These are phyloP conservation scores for Pseudogymnoascus sp. DNA, from an alignment of 2,329 filamentous ascomycete species.

Conservation along the genomic window DNA sequence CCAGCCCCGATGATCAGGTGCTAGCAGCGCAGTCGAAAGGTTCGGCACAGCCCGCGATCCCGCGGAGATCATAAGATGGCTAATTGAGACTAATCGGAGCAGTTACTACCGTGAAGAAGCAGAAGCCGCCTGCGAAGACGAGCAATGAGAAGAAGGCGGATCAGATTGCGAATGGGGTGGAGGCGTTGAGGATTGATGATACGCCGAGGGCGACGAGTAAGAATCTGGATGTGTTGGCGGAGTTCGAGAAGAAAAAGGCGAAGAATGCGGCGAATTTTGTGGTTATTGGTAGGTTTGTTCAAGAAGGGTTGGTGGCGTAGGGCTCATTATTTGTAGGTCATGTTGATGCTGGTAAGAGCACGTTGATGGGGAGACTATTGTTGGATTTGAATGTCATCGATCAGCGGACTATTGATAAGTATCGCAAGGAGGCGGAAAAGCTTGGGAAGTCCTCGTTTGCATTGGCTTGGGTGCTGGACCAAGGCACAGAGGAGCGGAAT, in stretches of 20 bases:
- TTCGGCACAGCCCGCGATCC: slow-evolving; percentile 42
- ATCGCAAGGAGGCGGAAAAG: slow-evolving; percentile 78
- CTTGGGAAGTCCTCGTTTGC: slow-evolving; percentile 95
- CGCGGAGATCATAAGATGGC: slow-evolving; percentile 21
- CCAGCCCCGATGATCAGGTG: slow-evolving; percentile 88
- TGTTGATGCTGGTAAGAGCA: slow-evolving; percentile 96
- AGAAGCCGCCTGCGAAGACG: slow-evolving; percentile 31
- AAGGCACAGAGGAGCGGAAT: slow-evolving; percentile 78
- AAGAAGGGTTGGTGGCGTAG: not conserved
- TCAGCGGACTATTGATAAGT: slow-evolving; percentile 79
- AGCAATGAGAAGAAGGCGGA: slow-evolving; percentile 33
- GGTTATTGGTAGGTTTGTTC: slow-evolving; percentile 64
- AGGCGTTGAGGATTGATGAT: slow-evolving; percentile 40
- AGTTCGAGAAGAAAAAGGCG: slow-evolving; percentile 64
- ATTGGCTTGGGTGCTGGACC: slow-evolving; percentile 93
- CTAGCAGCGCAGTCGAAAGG: slow-evolving; percentile 82
- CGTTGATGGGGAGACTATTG: slow-evolving; percentile 89
- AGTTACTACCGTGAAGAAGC: slow-evolving; percentile 29
- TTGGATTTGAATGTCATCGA: slow-evolving; percentile 84
- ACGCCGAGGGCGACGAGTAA: slow-evolving; percentile 57
- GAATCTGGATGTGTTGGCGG: slow-evolving; percentile 74
- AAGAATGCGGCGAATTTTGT: slow-evolving; percentile 87
- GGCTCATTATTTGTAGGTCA: slow-evolving; percentile 53
- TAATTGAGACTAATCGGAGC: slow-evolving; percentile 23
- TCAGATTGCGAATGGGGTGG: slow-evolving; percentile 38